Evolutionary conservation across 768 basidiomycete species (phyloP).

Genomic region (Multifurca ochricompacta): DNA sequence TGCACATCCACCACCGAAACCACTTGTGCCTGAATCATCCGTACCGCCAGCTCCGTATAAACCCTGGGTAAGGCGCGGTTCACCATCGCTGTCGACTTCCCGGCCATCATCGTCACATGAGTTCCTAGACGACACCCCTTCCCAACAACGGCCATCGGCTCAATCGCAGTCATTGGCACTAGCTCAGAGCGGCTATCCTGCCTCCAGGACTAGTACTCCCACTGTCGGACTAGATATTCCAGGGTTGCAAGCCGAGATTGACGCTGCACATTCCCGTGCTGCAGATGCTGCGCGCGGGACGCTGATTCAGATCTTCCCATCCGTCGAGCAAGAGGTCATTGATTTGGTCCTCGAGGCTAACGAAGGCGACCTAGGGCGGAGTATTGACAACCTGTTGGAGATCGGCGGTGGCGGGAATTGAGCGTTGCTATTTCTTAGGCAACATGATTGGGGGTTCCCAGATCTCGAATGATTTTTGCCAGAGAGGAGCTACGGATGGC

Average conservation of each 20-base stretch:
- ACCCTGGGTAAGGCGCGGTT: conserved; percentile 51
- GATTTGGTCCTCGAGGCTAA: conserved; percentile 89
- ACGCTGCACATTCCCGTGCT: conserved; percentile 67
- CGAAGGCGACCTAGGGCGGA: conserved; percentile 79
- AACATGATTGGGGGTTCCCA: neutral
- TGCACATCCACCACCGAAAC: neutral
- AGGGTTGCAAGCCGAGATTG: conserved; percentile 69
- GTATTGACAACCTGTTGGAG: conserved; percentile 80
- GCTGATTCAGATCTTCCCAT: conserved; percentile 83
- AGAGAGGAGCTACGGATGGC: neutral
- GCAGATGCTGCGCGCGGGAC: conserved; percentile 67
- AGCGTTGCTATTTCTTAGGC: neutral
- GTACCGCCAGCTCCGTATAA: conserved; percentile 64
- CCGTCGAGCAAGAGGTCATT: conserved; percentile 71
- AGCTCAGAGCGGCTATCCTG: conserved; percentile 1
- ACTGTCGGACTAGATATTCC: conserved; percentile 41
- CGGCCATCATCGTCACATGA: conserved; percentile 22
- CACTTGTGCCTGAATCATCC: neutral
- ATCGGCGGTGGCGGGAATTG: conserved; percentile 37
- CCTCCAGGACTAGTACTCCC: conserved; percentile 18
- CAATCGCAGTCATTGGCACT: conserved; percentile 4
- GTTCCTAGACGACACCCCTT: conserved; percentile 45
- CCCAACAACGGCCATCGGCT: conserved; percentile 26
- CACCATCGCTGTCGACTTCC: conserved; percentile 32
- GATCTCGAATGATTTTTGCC: neutral